Evolutionary conservation across 805 yeast species (phyloP), one percentile per base, ranked within the genome.

Genomic region (Scheffersomyces ergatensis): DNA sequence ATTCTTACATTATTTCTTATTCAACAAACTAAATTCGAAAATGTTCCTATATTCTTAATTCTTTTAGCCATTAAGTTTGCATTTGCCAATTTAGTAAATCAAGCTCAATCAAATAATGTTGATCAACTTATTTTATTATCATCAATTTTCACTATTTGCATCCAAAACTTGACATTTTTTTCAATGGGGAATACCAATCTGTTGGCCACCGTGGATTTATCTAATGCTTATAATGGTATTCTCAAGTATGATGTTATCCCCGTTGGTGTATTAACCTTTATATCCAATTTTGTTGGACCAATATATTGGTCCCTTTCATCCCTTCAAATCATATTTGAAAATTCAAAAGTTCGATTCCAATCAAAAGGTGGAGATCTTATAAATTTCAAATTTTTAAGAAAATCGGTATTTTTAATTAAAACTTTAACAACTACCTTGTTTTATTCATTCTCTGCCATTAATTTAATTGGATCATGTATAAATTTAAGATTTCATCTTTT

Each of bases 221-320:
- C 96, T 0, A 90, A 92, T 57, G 90, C 97, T 0, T 93, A 93
- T 61, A 92, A 92, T 57, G 99, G 99, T 0, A 70, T 90, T 6
- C 62, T 78, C 0, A 74, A 78, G 34, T 93, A 89, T 55, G 78
- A 83, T 48, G 75, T 90, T 17, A 50, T 77, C 6, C 57, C 77
- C 2, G 96, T 92, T 4, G 96, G 96, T 0, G 21, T 84, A 0
- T 62, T 93, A 40, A 88, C 96, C 12, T 85, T 86, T 57, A 56
- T 83, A 2, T 76, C 95, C n/a, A 92, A 89, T 58, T 93, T 88
- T 79, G 76, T 85, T 0, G 89, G 89, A 0, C 86, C 96, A 0
- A 74, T 93, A 0, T 92, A 78, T 58, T 90, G 96, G 96, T 70
- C 85, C 0, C 45, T 81, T 7, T 71, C 76, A 6, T 64, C 70